Evolutionary conservation across 176 grass and related monocot genomes (phyloP), one percentile per base, ranked within the genome.

Genomic region (Coix lacrymajobi): DNA sequence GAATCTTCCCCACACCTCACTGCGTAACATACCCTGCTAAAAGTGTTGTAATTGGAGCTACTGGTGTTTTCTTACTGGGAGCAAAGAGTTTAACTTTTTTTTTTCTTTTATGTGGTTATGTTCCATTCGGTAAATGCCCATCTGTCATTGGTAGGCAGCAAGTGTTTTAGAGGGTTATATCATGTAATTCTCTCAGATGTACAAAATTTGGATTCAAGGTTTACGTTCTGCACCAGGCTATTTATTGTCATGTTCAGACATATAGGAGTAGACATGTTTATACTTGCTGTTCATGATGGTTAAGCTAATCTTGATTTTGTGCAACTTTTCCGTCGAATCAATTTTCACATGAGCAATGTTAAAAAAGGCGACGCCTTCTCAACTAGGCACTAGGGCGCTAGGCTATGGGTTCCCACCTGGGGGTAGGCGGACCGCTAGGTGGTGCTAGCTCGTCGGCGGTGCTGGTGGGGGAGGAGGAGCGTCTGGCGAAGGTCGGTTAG

Each of bases 101-200:
- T 73, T 49, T 25, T 75, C 63, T 83, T 83, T 46, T 57, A 32
- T 82, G 58, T 62, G 78, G 62, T 76, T 63, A 76, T 82, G 71
- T 79, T 68, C 66, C 62, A 66, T 67, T 83, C 11, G 38, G 57
- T 84, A 79, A 77, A 76, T 87, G 66, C 20, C 73, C 73, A 78
- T 83, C 49, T 51, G 38, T 84, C 79, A 79, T 51, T 69, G 61
- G 51, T 84, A 80, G 82, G 37, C 70, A 81, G 77, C 54, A 79
- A 61, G 54, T 37, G 75, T 57, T 77, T 72, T 89, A 86, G 57
- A 77, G 33, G 8, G 9, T 78, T 86, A 67, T 89, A 65, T 57
- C 85, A 45, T 81, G 54, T 77, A 89, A 39, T 45, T 79, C 34
- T 13, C 36, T 64, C 72, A 86, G 37, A 66, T 90, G 79, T 82